Evolutionary conservation across 2,329 filamentous ascomycete species (phyloP), one percentile per base, ranked within the genome.

Genomic region (Hypoxylon sp.): DNA sequence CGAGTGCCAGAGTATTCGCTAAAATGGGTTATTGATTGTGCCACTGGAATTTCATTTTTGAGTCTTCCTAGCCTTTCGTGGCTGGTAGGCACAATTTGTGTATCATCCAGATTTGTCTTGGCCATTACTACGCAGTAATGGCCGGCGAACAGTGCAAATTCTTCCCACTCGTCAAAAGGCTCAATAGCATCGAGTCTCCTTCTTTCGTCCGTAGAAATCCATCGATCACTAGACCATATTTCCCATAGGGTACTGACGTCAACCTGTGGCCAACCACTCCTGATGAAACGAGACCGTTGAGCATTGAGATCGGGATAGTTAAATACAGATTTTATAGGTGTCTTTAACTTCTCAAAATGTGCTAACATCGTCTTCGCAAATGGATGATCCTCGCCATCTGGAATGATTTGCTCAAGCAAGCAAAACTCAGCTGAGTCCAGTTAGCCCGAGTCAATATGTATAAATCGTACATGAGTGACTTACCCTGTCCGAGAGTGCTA

Each of bases 121-220:
- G 93, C 93, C 55, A 89, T 83, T 7, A 97, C 83, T 46, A 98
- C 80, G 72, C 94, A 92, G 79, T 97, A 97, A 79, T 98, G 94
- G 34, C 90, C 89, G 1, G 88, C 89, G 78, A 97, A 97, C 0
- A 97, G 82, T 2, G 91, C 90, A 76, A 98, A 94, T 75, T 98
- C 95, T 79, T 98, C 95, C 93, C 93, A 97, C 79, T 98, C 94
- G 78, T 98, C 95, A 76, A 98, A 98, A 0, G 91, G 89, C 75
- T 98, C 95, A 14, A 94, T 79, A 0, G 81, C 76, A 72, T 97
- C 91, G 13, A 98, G 80, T 10, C 80, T 81, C 36, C 77, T 81
- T 69, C 93, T 86, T 67, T 93, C 85, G 0, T 84, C 79, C 0
- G 84, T 75, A 5, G 83, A 83, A 19, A 97, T 80, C 77, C 94